phyloP scores from a whole-genome alignment of 2,329 filamentous ascomycete species.

The Dothistroma septosporum region DNA sequence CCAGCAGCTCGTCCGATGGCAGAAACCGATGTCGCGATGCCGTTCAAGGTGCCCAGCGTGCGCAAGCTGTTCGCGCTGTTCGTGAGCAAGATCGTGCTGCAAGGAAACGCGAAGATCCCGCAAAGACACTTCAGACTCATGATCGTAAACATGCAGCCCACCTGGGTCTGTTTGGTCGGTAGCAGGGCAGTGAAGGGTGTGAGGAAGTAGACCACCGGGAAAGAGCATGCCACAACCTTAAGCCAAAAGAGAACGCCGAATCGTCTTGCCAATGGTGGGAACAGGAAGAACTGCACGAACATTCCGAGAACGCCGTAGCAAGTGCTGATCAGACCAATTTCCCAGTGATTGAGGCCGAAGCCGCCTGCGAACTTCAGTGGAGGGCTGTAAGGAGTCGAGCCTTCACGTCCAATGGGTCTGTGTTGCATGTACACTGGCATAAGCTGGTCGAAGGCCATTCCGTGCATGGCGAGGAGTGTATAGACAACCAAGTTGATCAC shows the following conservation, averaged over 20 bases:
- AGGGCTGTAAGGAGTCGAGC: conserved; percentile 39
- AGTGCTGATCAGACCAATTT: conserved; percentile 83
- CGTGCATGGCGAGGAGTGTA: conserved; percentile 55
- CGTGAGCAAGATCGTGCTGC: conserved; percentile 82
- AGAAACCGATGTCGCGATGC: conserved; percentile 77
- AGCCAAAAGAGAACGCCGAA: conserved; percentile 74
- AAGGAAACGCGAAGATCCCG: conserved; percentile 83
- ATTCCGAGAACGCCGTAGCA: conserved; percentile 76
- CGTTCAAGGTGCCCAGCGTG: conserved; percentile 84
- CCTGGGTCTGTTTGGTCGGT: conserved; percentile 48
- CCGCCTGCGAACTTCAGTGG: conserved; percentile 81
- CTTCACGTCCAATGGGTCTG: conserved; percentile 41
- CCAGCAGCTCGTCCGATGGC: conserved; percentile 76
- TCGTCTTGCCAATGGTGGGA: conserved; percentile 67
- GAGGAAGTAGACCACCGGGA: conserved; percentile 73
- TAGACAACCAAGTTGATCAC: conserved; percentile 72
- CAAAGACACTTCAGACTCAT: conserved; percentile 71
- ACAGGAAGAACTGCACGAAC: conserved; percentile 78
- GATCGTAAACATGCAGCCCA: conserved; percentile 58
- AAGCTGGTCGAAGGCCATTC: conserved; percentile 26
- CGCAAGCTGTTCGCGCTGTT: conserved; percentile 73
- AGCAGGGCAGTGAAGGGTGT: conserved; percentile 74
- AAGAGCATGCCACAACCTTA: conserved; percentile 60
- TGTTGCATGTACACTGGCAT: conserved; percentile 87
- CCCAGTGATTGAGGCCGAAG: conserved; percentile 66